A percentile compares a stretch with the other conserved stretches of the same genome.
phyloP scores from a whole-genome alignment of 1,284 basidiomycete species.

The Tylopilus sp. region DNA sequence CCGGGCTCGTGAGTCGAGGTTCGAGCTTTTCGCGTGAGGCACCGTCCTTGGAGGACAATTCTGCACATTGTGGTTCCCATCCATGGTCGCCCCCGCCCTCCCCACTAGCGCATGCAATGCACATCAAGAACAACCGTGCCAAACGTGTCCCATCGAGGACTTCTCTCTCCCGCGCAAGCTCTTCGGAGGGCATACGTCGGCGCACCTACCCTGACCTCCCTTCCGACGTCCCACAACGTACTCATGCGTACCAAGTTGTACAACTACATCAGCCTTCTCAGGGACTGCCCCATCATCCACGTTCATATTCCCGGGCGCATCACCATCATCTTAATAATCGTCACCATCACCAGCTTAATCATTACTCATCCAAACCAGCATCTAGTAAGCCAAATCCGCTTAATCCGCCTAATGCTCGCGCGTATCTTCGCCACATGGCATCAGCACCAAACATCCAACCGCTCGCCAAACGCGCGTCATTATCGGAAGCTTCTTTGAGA shows the following conservation, averaged over 20 bases:
- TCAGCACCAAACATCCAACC: conserved; percentile 58
- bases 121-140: conserved; percentile 16
- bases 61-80: conserved; percentile 11
- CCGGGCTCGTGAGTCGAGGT: conserved; percentile 48
- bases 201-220: conserved; percentile 13
- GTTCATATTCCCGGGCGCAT: conserved; percentile 30
- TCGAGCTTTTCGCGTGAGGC: conserved; percentile 28
- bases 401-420: conserved; percentile 42
- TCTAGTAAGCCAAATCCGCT: conserved; percentile 26
- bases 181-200: conserved; percentile 24
- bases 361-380: conserved; percentile 25
- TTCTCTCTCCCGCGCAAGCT: conserved; percentile 19
- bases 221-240: conserved; percentile 8
- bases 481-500: conserved; percentile 26
- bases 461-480: conserved; percentile 35
- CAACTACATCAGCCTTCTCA: conserved; percentile 25
- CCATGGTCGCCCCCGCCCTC: conserved; percentile 36
- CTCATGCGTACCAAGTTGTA: conserved; percentile 11
- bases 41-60: conserved; percentile 5
- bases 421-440: conserved; percentile 67
- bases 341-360: conserved; percentile 20
- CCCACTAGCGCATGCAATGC: conserved; percentile 28
- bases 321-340: conserved; percentile 24
- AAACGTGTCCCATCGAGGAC: conserved; percentile 21
- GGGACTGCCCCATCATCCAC: conserved; percentile 29